phyloP scores from a whole-genome alignment of 2,329 filamentous ascomycete species.

The Myriosclerotinia duriaeana region DNA sequence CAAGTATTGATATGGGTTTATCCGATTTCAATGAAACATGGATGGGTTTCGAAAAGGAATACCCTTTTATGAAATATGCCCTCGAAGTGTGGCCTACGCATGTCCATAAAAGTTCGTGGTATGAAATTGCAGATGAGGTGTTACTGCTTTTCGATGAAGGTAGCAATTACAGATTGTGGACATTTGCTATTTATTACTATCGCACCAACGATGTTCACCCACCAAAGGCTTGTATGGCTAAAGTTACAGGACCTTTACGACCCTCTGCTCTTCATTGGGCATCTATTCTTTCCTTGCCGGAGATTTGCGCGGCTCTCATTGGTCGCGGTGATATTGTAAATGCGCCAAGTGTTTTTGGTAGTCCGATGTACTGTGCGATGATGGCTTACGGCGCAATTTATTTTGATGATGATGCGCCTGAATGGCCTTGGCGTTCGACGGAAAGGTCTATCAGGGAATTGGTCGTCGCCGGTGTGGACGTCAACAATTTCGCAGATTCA shows the following conservation, averaged over 20 bases:
- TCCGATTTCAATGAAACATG: not conserved
- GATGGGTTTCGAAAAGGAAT: not conserved
- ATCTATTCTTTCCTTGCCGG: not conserved
- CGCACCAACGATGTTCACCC: too few species aligned
- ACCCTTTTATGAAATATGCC: not conserved
- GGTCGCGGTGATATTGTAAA: not conserved
- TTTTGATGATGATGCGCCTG: too few species aligned
- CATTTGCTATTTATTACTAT: not conserved
- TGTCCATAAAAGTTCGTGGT: not conserved
- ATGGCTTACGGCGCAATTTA: not conserved
- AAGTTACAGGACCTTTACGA: not conserved
- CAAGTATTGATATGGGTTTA: fast-evolving
- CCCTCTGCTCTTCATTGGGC: conserved; percentile 16
- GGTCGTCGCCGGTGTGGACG: not conserved
- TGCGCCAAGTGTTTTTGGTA: not conserved
- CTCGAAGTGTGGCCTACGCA: fast-evolving
- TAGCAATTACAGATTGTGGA: conserved; percentile 2
- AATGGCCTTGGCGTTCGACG: not conserved
- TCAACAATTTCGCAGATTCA: not conserved
- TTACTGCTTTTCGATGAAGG: not conserved
- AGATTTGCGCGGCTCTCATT: not conserved
- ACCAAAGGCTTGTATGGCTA: too few species aligned
- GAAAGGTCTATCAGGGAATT: not conserved
- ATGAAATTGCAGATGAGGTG: not conserved
- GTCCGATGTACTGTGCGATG: not conserved